phyloP scores from a whole-genome alignment of 1,139 yeast species.

The Tardiomyces blankii region DNA sequence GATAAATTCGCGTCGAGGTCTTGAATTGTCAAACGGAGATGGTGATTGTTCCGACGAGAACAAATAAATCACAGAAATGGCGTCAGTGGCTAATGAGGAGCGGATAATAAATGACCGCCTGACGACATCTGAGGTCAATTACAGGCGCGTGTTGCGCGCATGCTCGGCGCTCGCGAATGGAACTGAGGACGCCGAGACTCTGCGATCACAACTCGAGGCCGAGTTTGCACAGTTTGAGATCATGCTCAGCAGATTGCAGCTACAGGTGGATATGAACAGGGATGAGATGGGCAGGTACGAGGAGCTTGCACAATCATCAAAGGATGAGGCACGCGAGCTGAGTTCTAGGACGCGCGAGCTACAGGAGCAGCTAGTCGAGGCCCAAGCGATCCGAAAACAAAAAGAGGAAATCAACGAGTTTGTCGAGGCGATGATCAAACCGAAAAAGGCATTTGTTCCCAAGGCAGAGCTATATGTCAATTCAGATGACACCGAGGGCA shows the following conservation, averaged over 20 bases:
- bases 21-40: too few species aligned
- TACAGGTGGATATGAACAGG: constrained; percentile 17
- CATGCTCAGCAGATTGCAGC: constrained; percentile 15
- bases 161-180: not conserved
- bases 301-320: constrained; percentile 10
- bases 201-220: not conserved
- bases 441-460: constrained; percentile 1
- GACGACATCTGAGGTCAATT: not conserved
- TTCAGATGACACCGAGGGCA: constrained; percentile 3
- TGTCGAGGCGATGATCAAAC: constrained; percentile 16
- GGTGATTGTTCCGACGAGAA: too few species aligned
- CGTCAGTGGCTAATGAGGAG: not conserved
- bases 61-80: not conserved
- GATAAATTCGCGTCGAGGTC: too few species aligned
- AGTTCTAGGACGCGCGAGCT: constrained; percentile 13
- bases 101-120: not conserved
- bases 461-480: not conserved
- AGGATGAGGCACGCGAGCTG: constrained; percentile 9
- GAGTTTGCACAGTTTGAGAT: constrained; percentile 7
- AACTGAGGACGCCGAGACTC: not conserved
- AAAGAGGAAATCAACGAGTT: constrained; percentile 19
- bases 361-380: constrained; percentile 14
- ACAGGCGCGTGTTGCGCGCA: not conserved
- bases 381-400: constrained; percentile 16
- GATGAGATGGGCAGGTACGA: constrained; percentile 15